Evolutionary conservation across 2,329 filamentous ascomycete species (phyloP).

Genomic region (Dothidotthia symphoricarpi): DNA sequence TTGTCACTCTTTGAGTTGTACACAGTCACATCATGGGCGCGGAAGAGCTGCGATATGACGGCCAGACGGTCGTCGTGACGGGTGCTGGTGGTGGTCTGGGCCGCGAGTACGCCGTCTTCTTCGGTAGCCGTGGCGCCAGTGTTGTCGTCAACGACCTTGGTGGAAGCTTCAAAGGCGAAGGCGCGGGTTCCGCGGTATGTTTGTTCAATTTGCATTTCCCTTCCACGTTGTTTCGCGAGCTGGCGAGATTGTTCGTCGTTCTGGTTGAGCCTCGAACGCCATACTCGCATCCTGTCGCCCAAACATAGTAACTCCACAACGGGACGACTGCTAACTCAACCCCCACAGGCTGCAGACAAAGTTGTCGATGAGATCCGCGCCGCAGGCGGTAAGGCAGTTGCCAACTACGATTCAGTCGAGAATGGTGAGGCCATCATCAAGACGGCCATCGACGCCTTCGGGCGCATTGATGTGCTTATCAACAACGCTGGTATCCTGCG

Average conservation of each 20-base stretch:
- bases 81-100: slow-evolving; percentile 81
- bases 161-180: slow-evolving; percentile 89
- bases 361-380: slow-evolving; percentile 81
- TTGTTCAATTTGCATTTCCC: too few species aligned
- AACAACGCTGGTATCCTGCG: slow-evolving; percentile 97
- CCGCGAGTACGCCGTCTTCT: slow-evolving; percentile 83
- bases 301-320: not conserved
- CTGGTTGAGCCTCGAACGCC: not conserved
- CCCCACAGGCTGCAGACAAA: slow-evolving; percentile 69
- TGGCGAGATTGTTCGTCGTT: not conserved
- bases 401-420: slow-evolving; percentile 96
- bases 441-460: slow-evolving; percentile 75
- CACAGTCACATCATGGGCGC: slow-evolving; percentile 32
- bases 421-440: slow-evolving; percentile 93
- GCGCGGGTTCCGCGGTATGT: slow-evolving; percentile 76
- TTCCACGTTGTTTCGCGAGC: too few species aligned
- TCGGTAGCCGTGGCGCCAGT: slow-evolving; percentile 85
- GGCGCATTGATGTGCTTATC: slow-evolving; percentile 89
- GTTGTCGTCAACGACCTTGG: slow-evolving; percentile 97
- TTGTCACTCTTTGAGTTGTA: slow-evolving; percentile 1
- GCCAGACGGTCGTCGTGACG: slow-evolving; percentile 85
- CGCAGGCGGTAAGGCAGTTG: slow-evolving; percentile 90
- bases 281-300: not conserved
- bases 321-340: slow-evolving; percentile 11
- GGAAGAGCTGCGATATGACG: slow-evolving; percentile 71